Evolutionary conservation across 2,329 filamentous ascomycete species (phyloP), one percentile per base, ranked within the genome.

Genomic region (Ascochyta rabiei): DNA sequence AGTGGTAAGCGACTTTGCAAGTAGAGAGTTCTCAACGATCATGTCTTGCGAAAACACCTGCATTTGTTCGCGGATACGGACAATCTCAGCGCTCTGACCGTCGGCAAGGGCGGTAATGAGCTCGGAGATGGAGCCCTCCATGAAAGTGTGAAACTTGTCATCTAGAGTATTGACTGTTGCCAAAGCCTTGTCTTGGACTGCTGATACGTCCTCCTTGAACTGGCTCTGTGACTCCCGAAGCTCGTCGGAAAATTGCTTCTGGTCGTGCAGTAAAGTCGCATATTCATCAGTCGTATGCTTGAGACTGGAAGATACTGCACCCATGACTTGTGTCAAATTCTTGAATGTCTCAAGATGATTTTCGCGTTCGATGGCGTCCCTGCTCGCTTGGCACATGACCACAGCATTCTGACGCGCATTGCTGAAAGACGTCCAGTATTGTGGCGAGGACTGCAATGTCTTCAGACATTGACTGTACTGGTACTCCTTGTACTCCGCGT

Each of bases 401-500:
- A 84, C 75, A 2, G 85, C 85, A 60, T 86, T 85, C 51, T 86
- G 83, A 50, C 81, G 78, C 53, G 79, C 83, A 69, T 86, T 86
- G 61, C 83, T 84, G 74, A 86, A 89, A 21, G 84, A 87, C 1
- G 80, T 86, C 85, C 86, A 89, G 68, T 79, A 82, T 39, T 85
- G 84, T 1, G 81, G 79, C 21, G 81, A 77, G 16, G 79, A 78
- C 40, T 82, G 80, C 1, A 89, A 70, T 4, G 79, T 79, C 40
- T 74, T 77, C 4, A 86, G 72, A 61, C 86, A 89, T 9, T 74
- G 63, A 40, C 78, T 75, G 21, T 86, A 68, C 40, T 78, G 63
- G 13, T 62, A 45, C 6, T 68, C 64, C 23, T 67, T 76, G 28
- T 69, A 56, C 1, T 66, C 58, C 0, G 70, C 70, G 33, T 76